phyloP scores from a whole-genome alignment of 208 protist species.

The Wallacemonas sp. region DNA sequence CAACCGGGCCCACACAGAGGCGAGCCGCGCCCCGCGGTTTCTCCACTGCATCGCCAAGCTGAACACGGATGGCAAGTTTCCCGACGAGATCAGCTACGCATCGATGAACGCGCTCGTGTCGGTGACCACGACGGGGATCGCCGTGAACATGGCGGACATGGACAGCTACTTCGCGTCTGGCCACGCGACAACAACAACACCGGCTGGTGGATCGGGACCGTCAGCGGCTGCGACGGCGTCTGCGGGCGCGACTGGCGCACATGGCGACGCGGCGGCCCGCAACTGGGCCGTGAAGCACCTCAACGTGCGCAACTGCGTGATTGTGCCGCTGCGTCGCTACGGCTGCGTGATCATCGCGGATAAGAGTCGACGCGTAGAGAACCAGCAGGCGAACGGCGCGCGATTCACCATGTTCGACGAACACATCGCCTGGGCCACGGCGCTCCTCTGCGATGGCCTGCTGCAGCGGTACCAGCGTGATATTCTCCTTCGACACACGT shows the following conservation, averaged over 20 bases:
- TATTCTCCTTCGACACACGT: constrained; percentile 45
- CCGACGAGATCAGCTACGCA: constrained; percentile 55
- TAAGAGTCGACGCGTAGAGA: constrained; percentile 26
- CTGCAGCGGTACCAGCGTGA: constrained; percentile 57
- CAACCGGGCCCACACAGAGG: background rate
- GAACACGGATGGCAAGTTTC: constrained; percentile 40
- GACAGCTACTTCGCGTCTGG: background rate
- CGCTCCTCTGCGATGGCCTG: constrained; percentile 49
- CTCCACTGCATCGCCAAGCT: constrained; percentile 65
- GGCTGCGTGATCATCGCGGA: constrained; percentile 73
- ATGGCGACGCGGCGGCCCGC: background rate
- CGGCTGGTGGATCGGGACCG: too few species aligned
- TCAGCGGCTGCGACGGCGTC: background rate
- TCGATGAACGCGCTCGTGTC: constrained; percentile 51
- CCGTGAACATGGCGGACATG: constrained; percentile 56
- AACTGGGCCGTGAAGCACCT: constrained; percentile 9
- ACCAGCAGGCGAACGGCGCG: background rate
- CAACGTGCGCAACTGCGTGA: constrained; percentile 11
- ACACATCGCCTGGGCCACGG: constrained; percentile 67
- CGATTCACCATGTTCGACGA: constrained; percentile 66
- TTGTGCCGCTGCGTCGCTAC: constrained; percentile 6
- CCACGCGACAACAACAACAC: background rate
- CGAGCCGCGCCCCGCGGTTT: constrained; percentile 23
- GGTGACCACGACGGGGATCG: constrained; percentile 57
- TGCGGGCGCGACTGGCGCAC: background rate